Percentiles rank a stretch among this genome's conserved stretches.
phyloP scores from a whole-genome alignment of 2,329 filamentous ascomycete species.

The Beauveria caledonica region DNA sequence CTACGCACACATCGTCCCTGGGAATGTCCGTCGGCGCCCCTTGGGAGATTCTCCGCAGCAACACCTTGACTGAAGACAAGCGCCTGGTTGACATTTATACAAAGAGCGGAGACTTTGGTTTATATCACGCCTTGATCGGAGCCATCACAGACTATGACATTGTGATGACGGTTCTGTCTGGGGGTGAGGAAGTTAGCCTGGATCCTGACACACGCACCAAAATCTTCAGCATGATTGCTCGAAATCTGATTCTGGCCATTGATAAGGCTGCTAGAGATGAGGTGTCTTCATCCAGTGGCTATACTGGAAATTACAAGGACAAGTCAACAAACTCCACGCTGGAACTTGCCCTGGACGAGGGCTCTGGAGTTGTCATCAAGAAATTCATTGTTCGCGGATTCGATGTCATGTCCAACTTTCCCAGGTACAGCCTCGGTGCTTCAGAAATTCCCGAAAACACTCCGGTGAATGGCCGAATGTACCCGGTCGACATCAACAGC shows the following conservation, averaged over 20 bases:
- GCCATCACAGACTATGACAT: conserved; percentile 40
- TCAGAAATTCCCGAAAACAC: not conserved
- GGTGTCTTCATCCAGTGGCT: conserved; percentile 16
- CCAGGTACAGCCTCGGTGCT: conserved; percentile 8
- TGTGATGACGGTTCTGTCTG: conserved; percentile 31
- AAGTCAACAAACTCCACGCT: conserved; percentile 31
- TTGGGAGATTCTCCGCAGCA: conserved; percentile 38
- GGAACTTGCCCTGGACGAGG: conserved; percentile 28
- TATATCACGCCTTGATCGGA: conserved; percentile 31
- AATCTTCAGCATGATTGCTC: conserved; percentile 24
- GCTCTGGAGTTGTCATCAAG: conserved; percentile 30
- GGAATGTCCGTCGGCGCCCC: conserved; percentile 34
- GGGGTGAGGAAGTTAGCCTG: conserved; percentile 21
- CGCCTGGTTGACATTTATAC: conserved; percentile 38
- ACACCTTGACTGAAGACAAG: conserved; percentile 28
- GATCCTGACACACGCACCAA: conserved; percentile 14
- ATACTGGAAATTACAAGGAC: conserved; percentile 32
- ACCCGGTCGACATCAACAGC: conserved; percentile 6
- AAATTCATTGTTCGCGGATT: conserved; percentile 33
- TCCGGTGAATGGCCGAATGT: conserved; percentile 4
- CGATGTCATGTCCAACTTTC: conserved; percentile 30
- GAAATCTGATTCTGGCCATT: conserved; percentile 30
- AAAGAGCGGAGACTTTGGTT: conserved; percentile 35
- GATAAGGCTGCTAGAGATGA: conserved; percentile 34
- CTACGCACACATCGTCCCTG: conserved; percentile 27